phyloP scores from a whole-genome alignment of 352 stramenopile species.

The Globisporangium sylvaticum region DNA sequence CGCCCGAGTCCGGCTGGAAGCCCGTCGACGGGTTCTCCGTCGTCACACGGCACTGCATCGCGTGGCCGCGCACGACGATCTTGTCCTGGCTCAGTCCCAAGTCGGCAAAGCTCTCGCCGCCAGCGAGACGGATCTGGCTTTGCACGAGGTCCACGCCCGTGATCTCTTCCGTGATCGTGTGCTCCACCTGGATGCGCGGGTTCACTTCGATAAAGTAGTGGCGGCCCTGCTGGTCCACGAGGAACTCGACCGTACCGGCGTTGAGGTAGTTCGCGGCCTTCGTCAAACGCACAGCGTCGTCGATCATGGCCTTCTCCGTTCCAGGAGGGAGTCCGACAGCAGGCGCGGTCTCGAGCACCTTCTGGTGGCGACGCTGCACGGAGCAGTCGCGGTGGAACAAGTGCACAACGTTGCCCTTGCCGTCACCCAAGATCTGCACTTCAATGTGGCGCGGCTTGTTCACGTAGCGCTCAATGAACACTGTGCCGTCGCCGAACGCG shows the following conservation, averaged over 20 bases:
- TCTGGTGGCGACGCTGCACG: constrained; percentile 97
- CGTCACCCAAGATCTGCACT: constrained; percentile 96
- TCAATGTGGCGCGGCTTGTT: constrained; percentile 96
- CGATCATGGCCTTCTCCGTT: constrained; percentile 90
- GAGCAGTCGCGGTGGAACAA: constrained; percentile 97
- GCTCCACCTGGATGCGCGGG: constrained; percentile 95
- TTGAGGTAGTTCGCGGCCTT: constrained; percentile 93
- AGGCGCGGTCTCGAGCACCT: constrained; percentile 95
- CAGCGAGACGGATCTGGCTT: constrained; percentile 94
- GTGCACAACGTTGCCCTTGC: constrained; percentile 92
- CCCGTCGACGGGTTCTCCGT: constrained; percentile 93
- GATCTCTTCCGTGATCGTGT: constrained; percentile 92
- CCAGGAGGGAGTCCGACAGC: constrained; percentile 79
- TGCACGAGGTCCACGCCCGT: constrained; percentile 96
- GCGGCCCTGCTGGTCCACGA: constrained; percentile 90
- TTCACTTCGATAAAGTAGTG: constrained; percentile 99
- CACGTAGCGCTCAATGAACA: constrained; percentile 97
- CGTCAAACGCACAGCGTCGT: constrained; percentile 90
- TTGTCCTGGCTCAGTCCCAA: constrained; percentile 94
- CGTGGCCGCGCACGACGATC: constrained; percentile 90
- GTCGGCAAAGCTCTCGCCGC: constrained; percentile 90
- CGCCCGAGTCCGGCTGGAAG: constrained; percentile 95
- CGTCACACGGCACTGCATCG: constrained; percentile 97
- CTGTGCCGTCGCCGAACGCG: constrained; percentile 92
- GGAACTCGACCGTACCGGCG: constrained; percentile 98